Conservation (phyloP, 805 yeast genomes). For the Kuraishia hungarica region DNA sequence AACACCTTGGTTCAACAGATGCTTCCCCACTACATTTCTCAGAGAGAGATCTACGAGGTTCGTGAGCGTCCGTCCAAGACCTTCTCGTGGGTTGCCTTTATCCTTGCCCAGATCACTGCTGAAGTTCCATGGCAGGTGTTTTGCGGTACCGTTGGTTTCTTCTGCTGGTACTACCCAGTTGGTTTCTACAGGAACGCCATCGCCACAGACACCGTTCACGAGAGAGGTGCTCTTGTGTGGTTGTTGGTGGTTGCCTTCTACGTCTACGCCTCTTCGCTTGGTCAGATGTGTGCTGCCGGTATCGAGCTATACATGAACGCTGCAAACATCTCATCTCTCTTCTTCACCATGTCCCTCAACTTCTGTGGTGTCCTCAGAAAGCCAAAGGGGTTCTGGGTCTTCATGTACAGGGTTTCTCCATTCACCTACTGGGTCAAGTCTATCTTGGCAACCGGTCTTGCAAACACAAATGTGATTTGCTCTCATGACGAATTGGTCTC, state of each 20-base stretch:
- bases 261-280: slow-evolving; percentile 49
- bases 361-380: slow-evolving; percentile 75
- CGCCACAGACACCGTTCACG: slow-evolving; percentile 32
- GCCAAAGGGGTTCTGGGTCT: slow-evolving; percentile 64
- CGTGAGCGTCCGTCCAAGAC: slow-evolving; percentile 71
- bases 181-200: slow-evolving; percentile 55
- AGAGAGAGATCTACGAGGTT: slow-evolving; percentile 61
- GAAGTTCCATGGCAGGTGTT: slow-evolving; percentile 60
- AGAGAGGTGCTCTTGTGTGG: slow-evolving; percentile 50
- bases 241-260: slow-evolving; percentile 33
- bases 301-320: slow-evolving; percentile 53
- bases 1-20: slow-evolving; percentile 53
- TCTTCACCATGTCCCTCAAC: slow-evolving; percentile 54
- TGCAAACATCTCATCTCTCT: slow-evolving; percentile 46
- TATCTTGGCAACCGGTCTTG: slow-evolving; percentile 46
- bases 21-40: slow-evolving; percentile 51
- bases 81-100: slow-evolving; percentile 56
- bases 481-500: slow-evolving; percentile 34
- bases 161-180: slow-evolving; percentile 68
- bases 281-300: slow-evolving; percentile 51
- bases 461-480: slow-evolving; percentile 39
- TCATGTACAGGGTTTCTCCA: slow-evolving; percentile 71
- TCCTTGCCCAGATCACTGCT: slow-evolving; percentile 51
- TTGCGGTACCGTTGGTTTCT: slow-evolving; percentile 54
- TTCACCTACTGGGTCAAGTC: slow-evolving; percentile 57